A percentile compares a stretch with the other conserved stretches of the same genome.
Conservation (phyloP, 1,139 yeast genomes). For the Eremothecium sinecaudum region DNA sequence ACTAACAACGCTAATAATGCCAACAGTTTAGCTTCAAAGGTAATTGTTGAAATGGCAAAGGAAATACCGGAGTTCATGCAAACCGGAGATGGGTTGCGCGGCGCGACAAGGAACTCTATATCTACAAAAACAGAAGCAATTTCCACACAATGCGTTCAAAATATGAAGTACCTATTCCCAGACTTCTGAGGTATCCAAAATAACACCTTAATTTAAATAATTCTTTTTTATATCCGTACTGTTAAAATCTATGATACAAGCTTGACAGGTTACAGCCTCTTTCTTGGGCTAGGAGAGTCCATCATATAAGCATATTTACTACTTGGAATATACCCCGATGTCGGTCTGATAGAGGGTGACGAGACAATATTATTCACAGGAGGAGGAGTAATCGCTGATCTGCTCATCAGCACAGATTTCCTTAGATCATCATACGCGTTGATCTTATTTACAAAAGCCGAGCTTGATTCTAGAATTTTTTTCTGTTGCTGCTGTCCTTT, state of each 20-base stretch:
- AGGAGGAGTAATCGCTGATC: slow-evolving; percentile 12
- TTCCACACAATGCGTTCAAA: slow-evolving; percentile 60
- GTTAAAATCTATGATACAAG: too few species aligned
- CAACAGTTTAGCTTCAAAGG: slow-evolving; percentile 57
- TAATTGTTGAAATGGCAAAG: slow-evolving; percentile 57
- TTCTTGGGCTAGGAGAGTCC: slow-evolving; percentile 35
- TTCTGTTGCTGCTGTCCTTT: slow-evolving; percentile 9
- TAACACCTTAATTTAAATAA: too few species aligned
- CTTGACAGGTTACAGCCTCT: slow-evolving; percentile 23
- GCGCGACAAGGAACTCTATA: slow-evolving; percentile 72
- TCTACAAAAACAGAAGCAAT: slow-evolving; percentile 73
- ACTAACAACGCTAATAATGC: slow-evolving; percentile 86
- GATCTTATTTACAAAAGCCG: slow-evolving; percentile 10
- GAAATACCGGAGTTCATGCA: slow-evolving; percentile 46
- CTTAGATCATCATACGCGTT: slow-evolving; percentile 16
- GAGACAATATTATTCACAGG: slow-evolving; percentile 14
- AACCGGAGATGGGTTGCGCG: slow-evolving; percentile 61
- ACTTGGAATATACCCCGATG: slow-evolving; percentile 33
- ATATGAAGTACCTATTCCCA: slow-evolving; percentile 85
- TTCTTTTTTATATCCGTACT: too few species aligned
- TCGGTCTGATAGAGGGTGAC: slow-evolving; percentile 14
- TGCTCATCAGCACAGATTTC: slow-evolving; percentile 7
- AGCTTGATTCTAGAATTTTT: slow-evolving; percentile 8
- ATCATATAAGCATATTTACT: slow-evolving; percentile 37
- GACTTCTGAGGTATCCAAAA: slow-evolving; percentile 48